These are phyloP conservation scores for Passalora sequoiae DNA, from an alignment of 2,329 filamentous ascomycete species.

Conservation along the genomic window DNA sequence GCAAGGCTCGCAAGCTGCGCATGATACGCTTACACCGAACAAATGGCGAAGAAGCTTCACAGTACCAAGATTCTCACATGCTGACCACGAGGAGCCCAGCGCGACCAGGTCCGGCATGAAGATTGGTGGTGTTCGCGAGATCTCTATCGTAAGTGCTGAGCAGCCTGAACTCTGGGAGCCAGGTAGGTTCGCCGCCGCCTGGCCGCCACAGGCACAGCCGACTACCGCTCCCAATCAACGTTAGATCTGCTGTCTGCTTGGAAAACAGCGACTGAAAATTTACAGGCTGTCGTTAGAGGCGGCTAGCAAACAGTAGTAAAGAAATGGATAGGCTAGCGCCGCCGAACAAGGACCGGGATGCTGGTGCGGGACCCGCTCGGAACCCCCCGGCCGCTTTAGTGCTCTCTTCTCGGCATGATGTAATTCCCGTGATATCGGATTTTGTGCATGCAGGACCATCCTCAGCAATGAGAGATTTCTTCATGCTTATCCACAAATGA, in stretches of 20 bases:
- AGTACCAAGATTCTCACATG: too few species aligned
- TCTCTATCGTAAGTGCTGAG: too few species aligned
- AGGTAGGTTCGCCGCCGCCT: neutral
- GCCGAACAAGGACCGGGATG: conserved; percentile 4
- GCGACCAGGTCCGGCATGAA: too few species aligned
- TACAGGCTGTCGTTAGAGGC: conserved; percentile 14
- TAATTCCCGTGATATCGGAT: too few species aligned
- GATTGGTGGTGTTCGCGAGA: too few species aligned
- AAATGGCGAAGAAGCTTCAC: neutral
- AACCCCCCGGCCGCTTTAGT: too few species aligned
- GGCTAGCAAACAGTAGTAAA: conserved; percentile 8
- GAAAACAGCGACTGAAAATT: conserved; percentile 15
- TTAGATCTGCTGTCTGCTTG: too few species aligned
- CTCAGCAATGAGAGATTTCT: neutral
- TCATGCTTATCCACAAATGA: conserved; percentile 1
- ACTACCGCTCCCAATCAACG: conserved; percentile 1
- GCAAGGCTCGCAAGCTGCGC: neutral
- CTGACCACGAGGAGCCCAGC: too few species aligned
- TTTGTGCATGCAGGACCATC: neutral
- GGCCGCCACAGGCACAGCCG: conserved; percentile 1
- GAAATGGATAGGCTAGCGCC: neutral
- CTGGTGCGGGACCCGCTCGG: neutral
- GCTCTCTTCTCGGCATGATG: conserved; percentile 12
- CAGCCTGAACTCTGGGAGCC: conserved; percentile 1
- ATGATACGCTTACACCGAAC: neutral